Evolutionary conservation across 1,139 yeast genomes (phyloP), one percentile per base, ranked within the genome.

Genomic region (Maudiozyma humilis): DNA sequence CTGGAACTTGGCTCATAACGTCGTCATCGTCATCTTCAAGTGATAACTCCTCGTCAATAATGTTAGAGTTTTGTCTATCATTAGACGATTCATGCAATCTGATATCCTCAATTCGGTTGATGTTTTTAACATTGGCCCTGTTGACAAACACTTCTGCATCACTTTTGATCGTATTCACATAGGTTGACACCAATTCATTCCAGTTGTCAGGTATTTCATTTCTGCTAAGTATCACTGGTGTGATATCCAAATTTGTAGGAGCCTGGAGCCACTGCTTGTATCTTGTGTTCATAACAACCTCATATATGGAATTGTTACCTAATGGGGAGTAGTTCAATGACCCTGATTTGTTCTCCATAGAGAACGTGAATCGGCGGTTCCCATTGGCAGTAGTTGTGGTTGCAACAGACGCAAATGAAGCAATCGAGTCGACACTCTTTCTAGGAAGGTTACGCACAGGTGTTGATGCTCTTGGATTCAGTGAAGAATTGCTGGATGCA

Each of bases 171-270:
- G 69, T 68, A 14, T 59, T 60, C 12, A 79, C 60, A 49, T 81
- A 81, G 4, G 65, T 55, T n/a, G 62, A 62, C 44, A 87, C 67
- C 32, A 72, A 75, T 0, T 70, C 65, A 39, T 71, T 68, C 43
- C 75, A 63, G 2, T 78, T 76, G 46, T 72, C 75, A 14, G 71
- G 68, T 12, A 79, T 65, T 32, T 70, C 67, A 29, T 78, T 69
- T 44, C 80, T 78, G 42, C 82, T 76, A 37, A 91, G 68, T 45
- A 75, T 79, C 16, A 88, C 82, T 30, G 83, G 89, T 0, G 97
- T 96, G 16, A 91, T 91, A 54, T 91, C 98, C 42, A 72, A 72
- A 2, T 76, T 68, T 0, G 96, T 82, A 0, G 98, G 97, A 3
- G 81, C 72, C 42, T 70, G 71, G 44, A 83, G 42, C 67, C 67